These are phyloP conservation scores for Lipomyces sp. DNA, from an alignment of 805 yeast genomes.

Conservation along the genomic window DNA sequence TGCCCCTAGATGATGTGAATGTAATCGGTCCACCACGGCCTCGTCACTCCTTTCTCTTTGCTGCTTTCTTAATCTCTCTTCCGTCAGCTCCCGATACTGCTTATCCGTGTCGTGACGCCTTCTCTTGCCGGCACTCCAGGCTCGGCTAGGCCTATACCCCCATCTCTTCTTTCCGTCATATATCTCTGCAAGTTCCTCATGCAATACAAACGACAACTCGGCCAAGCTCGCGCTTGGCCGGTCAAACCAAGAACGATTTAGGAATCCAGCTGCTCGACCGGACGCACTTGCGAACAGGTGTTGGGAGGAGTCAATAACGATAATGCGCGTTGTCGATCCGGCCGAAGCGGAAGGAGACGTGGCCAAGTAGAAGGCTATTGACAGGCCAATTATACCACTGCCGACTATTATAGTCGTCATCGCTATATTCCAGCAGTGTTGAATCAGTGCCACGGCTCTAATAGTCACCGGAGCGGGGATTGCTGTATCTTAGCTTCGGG, in stretches of 20 bases:
- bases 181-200: constrained; percentile 32
- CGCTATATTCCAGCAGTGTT: constrained; percentile 8
- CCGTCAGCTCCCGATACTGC: constrained; percentile 10
- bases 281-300: constrained; percentile 37
- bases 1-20: too few relatives aligned
- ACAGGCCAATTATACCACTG: constrained; percentile 39
- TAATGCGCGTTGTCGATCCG: constrained; percentile 19
- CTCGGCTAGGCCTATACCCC: constrained; percentile 38
- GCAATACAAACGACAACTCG: constrained; percentile 35
- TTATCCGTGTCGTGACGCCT: constrained; percentile 10
- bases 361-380: constrained; percentile 34
- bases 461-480: too few relatives aligned
- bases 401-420: constrained; percentile 38
- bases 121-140: constrained; percentile 25
- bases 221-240: constrained; percentile 31
- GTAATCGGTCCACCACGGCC: too few relatives aligned
- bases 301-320: constrained; percentile 34
- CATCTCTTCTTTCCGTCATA: constrained; percentile 30
- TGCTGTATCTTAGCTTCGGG: too few relatives aligned
- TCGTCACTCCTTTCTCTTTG: background rate
- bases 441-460: too few relatives aligned
- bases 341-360: constrained; percentile 1
- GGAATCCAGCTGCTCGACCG: constrained; percentile 38
- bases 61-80: constrained; percentile 12
- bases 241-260: constrained; percentile 35